These are phyloP conservation scores for Chiua sp. DNA, from an alignment of 1,284 basidiomycete genomes.

Conservation along the genomic window DNA sequence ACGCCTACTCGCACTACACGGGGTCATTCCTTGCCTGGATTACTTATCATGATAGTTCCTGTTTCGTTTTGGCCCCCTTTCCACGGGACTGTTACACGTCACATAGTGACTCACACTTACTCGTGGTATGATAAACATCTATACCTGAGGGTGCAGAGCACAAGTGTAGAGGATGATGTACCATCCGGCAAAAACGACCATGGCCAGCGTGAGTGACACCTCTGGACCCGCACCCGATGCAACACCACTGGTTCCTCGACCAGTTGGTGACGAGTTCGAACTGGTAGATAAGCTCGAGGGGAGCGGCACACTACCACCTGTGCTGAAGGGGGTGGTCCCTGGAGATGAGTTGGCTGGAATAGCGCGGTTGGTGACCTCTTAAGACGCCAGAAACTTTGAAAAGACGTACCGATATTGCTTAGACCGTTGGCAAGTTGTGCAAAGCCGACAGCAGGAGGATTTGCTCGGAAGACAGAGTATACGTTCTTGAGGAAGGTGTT, in stretches of 20 bases:
- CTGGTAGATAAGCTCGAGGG: constrained; percentile 4
- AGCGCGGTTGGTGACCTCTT: not conserved
- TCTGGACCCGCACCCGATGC: constrained; percentile 8
- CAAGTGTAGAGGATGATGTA: constrained; percentile 10
- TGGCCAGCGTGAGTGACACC: constrained; percentile 12
- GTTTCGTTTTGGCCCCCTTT: no score
- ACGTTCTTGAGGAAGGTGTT: constrained; percentile 73
- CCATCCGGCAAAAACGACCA: constrained; percentile 17
- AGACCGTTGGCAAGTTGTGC: constrained; percentile 40
- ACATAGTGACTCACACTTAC: no score
- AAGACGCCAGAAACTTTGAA: not conserved
- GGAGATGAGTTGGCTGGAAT: not conserved
- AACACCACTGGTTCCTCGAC: not conserved
- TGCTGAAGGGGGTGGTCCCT: not conserved
- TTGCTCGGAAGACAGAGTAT: constrained; percentile 54
- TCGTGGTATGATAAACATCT: no score
- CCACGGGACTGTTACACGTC: no score
- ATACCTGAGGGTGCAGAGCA: no score
- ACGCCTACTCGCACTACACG: no score
- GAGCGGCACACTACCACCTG: constrained; percentile 1
- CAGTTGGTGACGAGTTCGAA: not conserved
- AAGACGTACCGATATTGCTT: constrained; percentile 8
- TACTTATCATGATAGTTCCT: no score
- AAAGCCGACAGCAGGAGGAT: constrained; percentile 56
- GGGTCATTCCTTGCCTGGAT: no score